phyloP scores from a whole-genome alignment of 108 stramenopile genomes.

The Schizochytrium sp. region DNA sequence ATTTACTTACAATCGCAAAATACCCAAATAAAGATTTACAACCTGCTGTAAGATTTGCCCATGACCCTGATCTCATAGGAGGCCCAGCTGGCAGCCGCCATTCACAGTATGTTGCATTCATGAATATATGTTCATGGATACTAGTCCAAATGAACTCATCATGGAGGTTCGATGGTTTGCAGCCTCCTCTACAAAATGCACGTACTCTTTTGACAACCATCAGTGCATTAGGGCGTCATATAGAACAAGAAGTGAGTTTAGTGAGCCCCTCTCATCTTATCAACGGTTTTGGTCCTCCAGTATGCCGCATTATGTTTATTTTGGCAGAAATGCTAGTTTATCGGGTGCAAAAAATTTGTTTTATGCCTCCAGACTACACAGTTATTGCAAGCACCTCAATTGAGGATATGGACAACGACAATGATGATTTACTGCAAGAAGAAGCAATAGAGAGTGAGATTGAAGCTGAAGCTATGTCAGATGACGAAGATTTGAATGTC shows the following conservation, averaged over 20 bases:
- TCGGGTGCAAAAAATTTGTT: neutral
- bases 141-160: neutral
- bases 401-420: neutral
- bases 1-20: neutral
- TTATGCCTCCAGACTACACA: neutral
- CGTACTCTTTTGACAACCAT: neutral
- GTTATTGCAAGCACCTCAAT: neutral
- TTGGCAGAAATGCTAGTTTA: neutral
- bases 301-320: neutral
- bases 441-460: too few species aligned
- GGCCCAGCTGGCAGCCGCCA: neutral
- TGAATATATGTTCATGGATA: constrained; percentile 29
- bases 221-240: neutral
- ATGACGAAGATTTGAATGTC: too few species aligned
- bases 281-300: neutral
- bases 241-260: neutral
- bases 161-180: neutral
- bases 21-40: neutral
- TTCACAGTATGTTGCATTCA: neutral
- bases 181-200: neutral
- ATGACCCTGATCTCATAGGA: neutral
- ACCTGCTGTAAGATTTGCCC: neutral
- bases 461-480: too few species aligned
- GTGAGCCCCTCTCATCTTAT: neutral
- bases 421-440: neutral